Conservation (phyloP, 2,329 filamentous ascomycete genomes). For the Trichoderma cornu-damae region DNA sequence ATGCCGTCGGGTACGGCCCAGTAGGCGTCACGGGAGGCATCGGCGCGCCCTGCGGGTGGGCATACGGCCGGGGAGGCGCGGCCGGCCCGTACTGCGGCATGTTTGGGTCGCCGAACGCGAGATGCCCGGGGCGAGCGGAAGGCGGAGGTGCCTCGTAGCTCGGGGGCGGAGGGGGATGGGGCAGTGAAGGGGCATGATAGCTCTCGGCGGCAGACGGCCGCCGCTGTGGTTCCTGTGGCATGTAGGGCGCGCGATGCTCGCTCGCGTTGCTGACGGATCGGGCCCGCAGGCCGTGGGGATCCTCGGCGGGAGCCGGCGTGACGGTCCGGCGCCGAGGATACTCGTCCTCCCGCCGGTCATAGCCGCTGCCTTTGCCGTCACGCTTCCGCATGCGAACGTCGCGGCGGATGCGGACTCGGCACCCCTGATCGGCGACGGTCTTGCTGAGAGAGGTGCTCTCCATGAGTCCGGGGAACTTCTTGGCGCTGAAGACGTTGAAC, state of each 20-base stretch:
- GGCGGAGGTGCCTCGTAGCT: conserved; percentile 30
- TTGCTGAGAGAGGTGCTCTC: conserved; percentile 87
- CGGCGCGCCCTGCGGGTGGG: conserved; percentile 31
- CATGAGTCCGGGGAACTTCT: conserved; percentile 93
- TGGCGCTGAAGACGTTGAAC: conserved; percentile 90
- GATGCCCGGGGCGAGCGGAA: conserved; percentile 27
- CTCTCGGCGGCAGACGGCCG: conserved; percentile 47
- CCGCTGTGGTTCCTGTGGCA: conserved; percentile 35
- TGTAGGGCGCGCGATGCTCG: conserved; percentile 42
- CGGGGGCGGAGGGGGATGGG: conserved; percentile 30
- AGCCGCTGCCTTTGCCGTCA: conserved; percentile 59
- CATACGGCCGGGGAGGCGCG: conserved; percentile 31
- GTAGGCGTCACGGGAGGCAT: conserved; percentile 33
- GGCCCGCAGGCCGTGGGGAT: conserved; percentile 39
- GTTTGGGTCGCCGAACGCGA: conserved; percentile 34
- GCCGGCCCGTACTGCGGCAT: conserved; percentile 33
- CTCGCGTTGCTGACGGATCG: conserved; percentile 59
- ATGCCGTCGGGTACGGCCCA: conserved; percentile 32
- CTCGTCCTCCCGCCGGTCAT: conserved; percentile 61
- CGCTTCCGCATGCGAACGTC: conserved; percentile 89
- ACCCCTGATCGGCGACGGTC: conserved; percentile 91
- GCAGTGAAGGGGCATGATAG: conserved; percentile 34
- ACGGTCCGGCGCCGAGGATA: conserved; percentile 40
- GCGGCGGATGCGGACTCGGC: conserved; percentile 88
- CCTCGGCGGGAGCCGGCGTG: conserved; percentile 32